Evolutionary conservation across 139 green algal genomes (phyloP).

Genomic region (Desmodesmus armatus): DNA sequence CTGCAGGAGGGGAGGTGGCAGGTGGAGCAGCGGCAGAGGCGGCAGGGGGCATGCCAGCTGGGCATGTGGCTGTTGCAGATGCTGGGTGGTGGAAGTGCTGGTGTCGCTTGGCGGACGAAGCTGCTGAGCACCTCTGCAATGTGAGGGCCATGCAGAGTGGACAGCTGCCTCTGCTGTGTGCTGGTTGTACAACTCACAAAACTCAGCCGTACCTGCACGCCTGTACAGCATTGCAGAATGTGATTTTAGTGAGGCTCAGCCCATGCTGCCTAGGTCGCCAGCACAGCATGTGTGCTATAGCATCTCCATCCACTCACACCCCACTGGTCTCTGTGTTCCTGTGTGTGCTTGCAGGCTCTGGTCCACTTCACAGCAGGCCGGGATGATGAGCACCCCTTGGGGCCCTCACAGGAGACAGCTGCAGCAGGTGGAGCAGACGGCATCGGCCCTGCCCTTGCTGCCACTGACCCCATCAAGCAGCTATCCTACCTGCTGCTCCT

Average conservation of each 20-base stretch:
- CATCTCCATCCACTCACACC: too few relatives aligned
- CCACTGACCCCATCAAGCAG: conserved; percentile 4
- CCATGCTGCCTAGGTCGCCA: too few relatives aligned
- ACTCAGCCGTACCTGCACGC: neutral
- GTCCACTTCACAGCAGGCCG: too few relatives aligned
- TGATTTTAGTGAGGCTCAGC: too few relatives aligned
- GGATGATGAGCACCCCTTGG: too few relatives aligned
- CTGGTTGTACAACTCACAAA: neutral
- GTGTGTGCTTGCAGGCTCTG: too few relatives aligned
- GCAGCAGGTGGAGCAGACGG: conserved; percentile 30
- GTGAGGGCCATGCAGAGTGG: conserved; percentile 15
- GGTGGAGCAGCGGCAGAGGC: too few relatives aligned
- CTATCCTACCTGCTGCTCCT: conserved; percentile 26
- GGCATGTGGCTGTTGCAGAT: neutral
- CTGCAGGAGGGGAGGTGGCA: too few relatives aligned
- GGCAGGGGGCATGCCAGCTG: too few relatives aligned
- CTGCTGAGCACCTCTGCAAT: conserved; percentile 3
- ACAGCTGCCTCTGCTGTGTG: neutral
- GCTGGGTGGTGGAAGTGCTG: conserved; percentile 27
- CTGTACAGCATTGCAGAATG: neutral
- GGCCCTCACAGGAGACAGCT: conserved; percentile 5
- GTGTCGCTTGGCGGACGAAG: conserved; percentile 26
- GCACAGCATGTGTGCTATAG: too few relatives aligned
- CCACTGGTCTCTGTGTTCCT: too few relatives aligned
- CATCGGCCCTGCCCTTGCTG: neutral